phyloP scores from a whole-genome alignment of 306 rosid species.

The Corylus americana region DNA sequence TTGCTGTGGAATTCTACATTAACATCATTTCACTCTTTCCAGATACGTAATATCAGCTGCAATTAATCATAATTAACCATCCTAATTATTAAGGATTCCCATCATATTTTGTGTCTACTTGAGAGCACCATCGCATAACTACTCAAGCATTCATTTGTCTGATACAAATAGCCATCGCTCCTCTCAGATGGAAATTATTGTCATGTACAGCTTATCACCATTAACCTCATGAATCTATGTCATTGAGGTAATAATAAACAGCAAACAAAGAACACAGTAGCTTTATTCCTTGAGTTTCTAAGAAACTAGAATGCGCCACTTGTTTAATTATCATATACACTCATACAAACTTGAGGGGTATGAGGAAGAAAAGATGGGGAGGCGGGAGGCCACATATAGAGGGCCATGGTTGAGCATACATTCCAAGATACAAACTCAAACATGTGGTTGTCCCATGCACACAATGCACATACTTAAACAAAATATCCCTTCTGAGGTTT shows the following conservation, averaged over 20 bases:
- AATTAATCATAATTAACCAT: not conserved
- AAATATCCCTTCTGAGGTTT: not conserved
- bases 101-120: not conserved
- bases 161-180: not conserved
- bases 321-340: not conserved
- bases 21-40: constrained; percentile 13
- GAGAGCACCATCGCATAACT: no score
- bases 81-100: constrained; percentile 6
- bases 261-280: not conserved
- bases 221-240: not conserved
- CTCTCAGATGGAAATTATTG: not conserved
- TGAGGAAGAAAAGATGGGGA: not conserved
- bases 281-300: not conserved
- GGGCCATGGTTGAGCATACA: constrained; percentile 9
- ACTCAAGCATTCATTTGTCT: not conserved
- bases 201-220: not conserved
- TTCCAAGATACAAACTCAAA: constrained; percentile 1
- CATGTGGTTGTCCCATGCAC: constrained; percentile 16
- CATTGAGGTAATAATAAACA: not conserved
- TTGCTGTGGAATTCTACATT: not conserved
- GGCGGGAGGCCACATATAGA: constrained; percentile 14
- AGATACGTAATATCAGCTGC: constrained; percentile 13
- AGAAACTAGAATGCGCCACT: constrained; percentile 5
- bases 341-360: not conserved
- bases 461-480: not conserved